A percentile compares a stretch with the other conserved stretches of the same genome.
phyloP scores from a whole-genome alignment of 331 rosid genomes.

The Cucumis variabilis region DNA sequence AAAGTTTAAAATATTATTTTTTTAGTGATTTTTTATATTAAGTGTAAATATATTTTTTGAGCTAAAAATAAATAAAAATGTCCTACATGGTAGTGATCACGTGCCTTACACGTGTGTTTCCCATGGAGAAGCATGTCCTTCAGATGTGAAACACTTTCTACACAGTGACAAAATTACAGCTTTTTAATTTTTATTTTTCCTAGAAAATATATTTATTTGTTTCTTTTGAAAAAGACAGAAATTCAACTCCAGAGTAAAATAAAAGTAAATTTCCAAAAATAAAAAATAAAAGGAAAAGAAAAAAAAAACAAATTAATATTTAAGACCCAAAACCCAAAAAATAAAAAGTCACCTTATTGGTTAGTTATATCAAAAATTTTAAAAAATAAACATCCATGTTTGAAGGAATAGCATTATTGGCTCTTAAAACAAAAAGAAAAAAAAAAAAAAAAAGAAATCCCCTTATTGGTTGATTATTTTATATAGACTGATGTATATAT shows the following conservation, averaged over 20 bases:
- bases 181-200: neutral
- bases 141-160: neutral
- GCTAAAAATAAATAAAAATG: too few species aligned
- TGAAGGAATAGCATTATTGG: too few species aligned
- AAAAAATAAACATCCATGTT: too few species aligned
- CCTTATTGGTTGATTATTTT: neutral
- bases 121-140: slow-evolving; percentile 7
- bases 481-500: neutral
- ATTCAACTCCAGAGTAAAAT: neutral
- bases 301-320: too few species aligned
- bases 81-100: neutral
- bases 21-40: too few species aligned
- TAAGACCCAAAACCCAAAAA: neutral
- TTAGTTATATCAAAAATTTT: neutral
- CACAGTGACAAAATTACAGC: neutral
- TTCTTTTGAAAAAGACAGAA: slow-evolving; percentile 1
- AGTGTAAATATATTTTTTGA: too few species aligned
- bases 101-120: slow-evolving; percentile 25
- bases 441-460: too few species aligned
- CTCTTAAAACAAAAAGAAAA: too few species aligned
- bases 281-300: too few species aligned
- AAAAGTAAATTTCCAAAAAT: neutral
- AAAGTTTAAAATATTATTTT: too few species aligned
- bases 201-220: neutral
- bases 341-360: neutral